These are phyloP conservation scores for Wickerhamomyces sp. DNA, from an alignment of 1,139 yeast genomes.

Conservation along the genomic window DNA sequence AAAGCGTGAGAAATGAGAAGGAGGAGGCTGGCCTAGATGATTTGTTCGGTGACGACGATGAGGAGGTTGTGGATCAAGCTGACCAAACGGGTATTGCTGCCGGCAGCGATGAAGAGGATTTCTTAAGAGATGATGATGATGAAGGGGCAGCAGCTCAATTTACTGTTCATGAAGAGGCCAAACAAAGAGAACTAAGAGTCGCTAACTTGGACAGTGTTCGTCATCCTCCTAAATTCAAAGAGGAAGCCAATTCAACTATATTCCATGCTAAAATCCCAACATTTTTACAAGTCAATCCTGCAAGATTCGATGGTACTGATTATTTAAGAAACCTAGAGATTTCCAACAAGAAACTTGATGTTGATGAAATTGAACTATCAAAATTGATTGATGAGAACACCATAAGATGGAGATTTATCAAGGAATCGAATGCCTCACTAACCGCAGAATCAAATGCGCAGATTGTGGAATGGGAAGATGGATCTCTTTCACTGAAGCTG, in stretches of 20 bases:
- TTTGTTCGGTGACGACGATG: constrained; percentile 17
- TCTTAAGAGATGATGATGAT: constrained; percentile 18
- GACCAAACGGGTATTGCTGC: constrained; percentile 18
- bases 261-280: constrained; percentile 72
- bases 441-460: constrained; percentile 86
- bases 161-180: constrained; percentile 35
- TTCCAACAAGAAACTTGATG: constrained; percentile 33
- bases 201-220: constrained; percentile 67
- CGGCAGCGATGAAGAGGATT: constrained; percentile 18
- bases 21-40: constrained; percentile 2
- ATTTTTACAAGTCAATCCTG: constrained; percentile 75
- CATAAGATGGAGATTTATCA: constrained; percentile 86
- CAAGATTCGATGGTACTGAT: constrained; percentile 74
- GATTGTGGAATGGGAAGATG: constrained; percentile 92
- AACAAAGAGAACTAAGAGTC: constrained; percentile 38
- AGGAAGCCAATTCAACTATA: constrained; percentile 32
- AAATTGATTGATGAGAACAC: constrained; percentile 73
- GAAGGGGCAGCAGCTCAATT: constrained; percentile 25
- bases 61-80: constrained; percentile 10
- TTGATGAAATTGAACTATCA: constrained; percentile 42
- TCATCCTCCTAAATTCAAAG: constrained; percentile 53
- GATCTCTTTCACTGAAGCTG: constrained; percentile 74
- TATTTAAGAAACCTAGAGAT: constrained; percentile 31
- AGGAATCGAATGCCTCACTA: constrained; percentile 55
- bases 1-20: background rate